Evolutionary conservation across 148 eudicot genomes (phyloP), one percentile per base, ranked within the genome.

Genomic region (Camellia lanceoleosa): DNA sequence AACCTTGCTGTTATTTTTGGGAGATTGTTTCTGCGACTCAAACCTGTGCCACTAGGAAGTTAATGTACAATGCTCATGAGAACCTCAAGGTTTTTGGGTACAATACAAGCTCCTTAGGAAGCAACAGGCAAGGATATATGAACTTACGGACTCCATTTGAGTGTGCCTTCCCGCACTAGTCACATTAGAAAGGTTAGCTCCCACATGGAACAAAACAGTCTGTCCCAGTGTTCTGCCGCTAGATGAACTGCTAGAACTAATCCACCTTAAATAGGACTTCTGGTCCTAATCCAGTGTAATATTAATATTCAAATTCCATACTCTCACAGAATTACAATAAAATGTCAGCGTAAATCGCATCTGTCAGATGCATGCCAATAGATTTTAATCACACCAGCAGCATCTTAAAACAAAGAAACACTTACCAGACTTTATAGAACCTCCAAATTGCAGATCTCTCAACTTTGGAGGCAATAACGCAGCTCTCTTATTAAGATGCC

Each of bases 341-440:
- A 23, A 0, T 23, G 23, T 23, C 23, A 23, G 23, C 23, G 23
- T 23, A 23, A 23, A 23, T 23, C 23, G 23, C 23, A 23, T 23
- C 23, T 23, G 23, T 58, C 30, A 67, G 41, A 67, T 43, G 55
- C 68, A 61, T 19, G 56, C 47, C 61, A 70, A 68, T 62, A 81
- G 67, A 43, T 65, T 74, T n/a, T 7, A 54, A 73, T 23, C 43
- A 68, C 16, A 11, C n/a, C 23, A 16, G 54, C 52, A 16, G 18
- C 11, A 55, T 2, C 5, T 23, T 44, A 7, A 11, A 42, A 16
- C 2, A 23, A 23, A 23, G 23, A 23, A 47, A 80, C 58, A 87
- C 92, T 88, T 79, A 93, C 99, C 99, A 78, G 95, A 92, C 78
- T 95, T 95, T 12, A 95, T 77, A 81, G 92, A 95, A 79, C 86